phyloP scores from a whole-genome alignment of 2,329 filamentous ascomycete genomes.

The Simplicillium aogashimaense region DNA sequence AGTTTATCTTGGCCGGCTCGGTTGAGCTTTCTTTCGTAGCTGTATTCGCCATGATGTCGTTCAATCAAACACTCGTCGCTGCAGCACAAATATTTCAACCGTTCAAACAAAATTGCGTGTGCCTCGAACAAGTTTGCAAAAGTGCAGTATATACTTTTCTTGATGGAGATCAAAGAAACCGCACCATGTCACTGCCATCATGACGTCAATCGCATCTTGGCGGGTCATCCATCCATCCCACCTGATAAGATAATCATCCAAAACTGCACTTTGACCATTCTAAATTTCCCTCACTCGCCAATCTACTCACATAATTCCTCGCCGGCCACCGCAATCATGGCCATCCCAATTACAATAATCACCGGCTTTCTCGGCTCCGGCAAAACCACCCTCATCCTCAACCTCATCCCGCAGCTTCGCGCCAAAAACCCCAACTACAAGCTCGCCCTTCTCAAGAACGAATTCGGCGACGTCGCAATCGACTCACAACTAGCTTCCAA shows the following conservation, averaged over 20 bases:
- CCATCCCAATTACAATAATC: slow-evolving; percentile 85
- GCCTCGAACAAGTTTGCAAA: too few relatives aligned
- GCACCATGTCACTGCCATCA: background rate
- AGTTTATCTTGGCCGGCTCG: too few relatives aligned
- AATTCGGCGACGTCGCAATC: slow-evolving; percentile 90
- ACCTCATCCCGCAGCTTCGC: slow-evolving; percentile 80
- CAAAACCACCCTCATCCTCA: slow-evolving; percentile 92
- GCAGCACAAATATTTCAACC: background rate
- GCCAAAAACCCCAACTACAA: slow-evolving; percentile 66
- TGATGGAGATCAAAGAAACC: too few relatives aligned
- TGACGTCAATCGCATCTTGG: slow-evolving; percentile 10
- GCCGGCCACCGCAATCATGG: slow-evolving; percentile 21
- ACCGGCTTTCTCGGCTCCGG: slow-evolving; percentile 95
- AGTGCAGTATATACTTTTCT: too few relatives aligned
- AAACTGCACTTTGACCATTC: too few relatives aligned
- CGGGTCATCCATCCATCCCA: background rate
- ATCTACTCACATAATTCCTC: too few relatives aligned
- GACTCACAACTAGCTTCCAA: slow-evolving; percentile 85
- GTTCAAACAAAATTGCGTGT: too few relatives aligned
- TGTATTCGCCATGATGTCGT: too few relatives aligned
- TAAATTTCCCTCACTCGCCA: too few relatives aligned
- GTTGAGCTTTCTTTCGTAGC: too few relatives aligned
- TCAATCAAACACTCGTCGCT: too few relatives aligned
- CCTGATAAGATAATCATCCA: background rate
- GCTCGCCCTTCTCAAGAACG: slow-evolving; percentile 92